phyloP scores from a whole-genome alignment of 139 green algal genomes.

The Desmodesmus armatus region DNA sequence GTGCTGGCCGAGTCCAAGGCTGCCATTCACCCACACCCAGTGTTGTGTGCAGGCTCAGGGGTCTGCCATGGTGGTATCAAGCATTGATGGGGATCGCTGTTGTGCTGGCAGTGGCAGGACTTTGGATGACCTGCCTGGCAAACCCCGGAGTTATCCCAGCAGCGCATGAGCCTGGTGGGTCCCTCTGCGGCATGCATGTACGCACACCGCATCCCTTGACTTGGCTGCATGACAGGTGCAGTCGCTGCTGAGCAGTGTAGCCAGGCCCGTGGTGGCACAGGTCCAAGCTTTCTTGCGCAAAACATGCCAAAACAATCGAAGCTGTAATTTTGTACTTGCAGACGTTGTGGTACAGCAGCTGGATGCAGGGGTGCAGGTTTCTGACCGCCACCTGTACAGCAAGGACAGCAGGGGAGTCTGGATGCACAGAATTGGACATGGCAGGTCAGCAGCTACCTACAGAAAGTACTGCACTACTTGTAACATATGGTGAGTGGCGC shows the following conservation, averaged over 20 bases:
- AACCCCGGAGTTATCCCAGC: slow-evolving; percentile 51
- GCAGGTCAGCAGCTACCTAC: background rate
- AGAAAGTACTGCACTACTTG: slow-evolving; percentile 79
- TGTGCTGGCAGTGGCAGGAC: slow-evolving; percentile 7
- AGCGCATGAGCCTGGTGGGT: background rate
- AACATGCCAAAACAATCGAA: background rate
- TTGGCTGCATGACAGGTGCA: background rate
- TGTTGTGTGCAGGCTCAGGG: slow-evolving; percentile 16
- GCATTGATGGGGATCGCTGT: slow-evolving; percentile 19
- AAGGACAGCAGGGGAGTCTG: background rate
- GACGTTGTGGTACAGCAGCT: slow-evolving; percentile 7
- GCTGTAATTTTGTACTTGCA: background rate
- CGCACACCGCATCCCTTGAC: background rate
- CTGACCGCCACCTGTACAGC: slow-evolving; percentile 9
- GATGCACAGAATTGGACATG: background rate
- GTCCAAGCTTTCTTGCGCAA: background rate
- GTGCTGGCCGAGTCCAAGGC: background rate
- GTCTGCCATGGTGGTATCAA: slow-evolving; percentile 49
- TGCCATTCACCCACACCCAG: too few relatives aligned
- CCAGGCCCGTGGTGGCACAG: background rate
- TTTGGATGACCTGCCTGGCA: slow-evolving; percentile 32
- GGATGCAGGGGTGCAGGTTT: background rate
- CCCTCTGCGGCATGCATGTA: background rate
- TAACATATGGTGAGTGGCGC: slow-evolving; percentile 84
- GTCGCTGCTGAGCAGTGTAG: background rate